Base-by-base conservation (phyloP, 2,329 filamentous ascomycete genomes). In the Cryphonectria nitschkei region DNA sequence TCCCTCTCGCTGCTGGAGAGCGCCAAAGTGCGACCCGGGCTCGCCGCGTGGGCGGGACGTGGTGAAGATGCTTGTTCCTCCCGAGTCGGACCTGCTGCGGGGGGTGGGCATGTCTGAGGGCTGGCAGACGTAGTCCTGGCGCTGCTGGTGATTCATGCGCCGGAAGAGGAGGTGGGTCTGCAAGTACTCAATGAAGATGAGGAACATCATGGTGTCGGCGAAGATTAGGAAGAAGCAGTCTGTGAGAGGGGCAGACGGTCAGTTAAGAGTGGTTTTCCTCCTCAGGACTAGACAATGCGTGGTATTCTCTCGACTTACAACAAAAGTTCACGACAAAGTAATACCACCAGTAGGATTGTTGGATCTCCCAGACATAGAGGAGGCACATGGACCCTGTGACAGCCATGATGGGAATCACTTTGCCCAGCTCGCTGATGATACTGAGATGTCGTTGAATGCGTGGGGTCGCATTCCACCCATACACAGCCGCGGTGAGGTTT, bases 151-250 rank as follows among this genome's bases (percentile, higher is more conserved):
- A 26, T 67, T 50, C 34, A 73, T 69, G 39, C 70, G 70, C 3
- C 66, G 69, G 29, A 71, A 56, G 11, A 73, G 66, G 19, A 65
- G 29, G 14, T 69, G 63, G 16, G 71, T 71, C 58, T 73, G 69
- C 34, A 73, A 37, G 16, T 65, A 73, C 39, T 73, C 71, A 26
- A 73, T 54, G 6, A 71, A 50, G 16, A 73, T 73, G 26, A 73
- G 66, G 39, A 54, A 52, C 29, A 73, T 50, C 66, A 68, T 69
- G 46, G 67, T 41, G 9, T 69, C 58, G 6, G 62, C 66, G 1
- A 67, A 62, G 2, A 39, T 14, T 22, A 69, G 70, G 19, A 54
- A 71, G 19, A 29, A 3, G 29, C 43, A 54, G 56, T 73, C 71
- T 72, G 26, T 8, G 7, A 50, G 22, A 9, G 7, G 1, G 46